phyloP scores from a whole-genome alignment of 805 yeast species.

The Cyberlindnera americana region DNA sequence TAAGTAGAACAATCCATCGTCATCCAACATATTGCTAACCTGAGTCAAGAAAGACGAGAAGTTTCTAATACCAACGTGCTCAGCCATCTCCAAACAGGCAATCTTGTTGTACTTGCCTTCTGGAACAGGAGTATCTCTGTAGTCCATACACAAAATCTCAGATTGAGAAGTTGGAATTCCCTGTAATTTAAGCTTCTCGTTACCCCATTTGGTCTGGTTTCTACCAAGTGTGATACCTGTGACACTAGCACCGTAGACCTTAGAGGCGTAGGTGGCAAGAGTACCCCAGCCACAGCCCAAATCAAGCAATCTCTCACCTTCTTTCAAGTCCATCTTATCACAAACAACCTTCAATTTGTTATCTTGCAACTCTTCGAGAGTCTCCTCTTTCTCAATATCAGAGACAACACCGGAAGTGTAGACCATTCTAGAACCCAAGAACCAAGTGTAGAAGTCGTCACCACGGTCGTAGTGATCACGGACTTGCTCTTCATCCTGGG shows the following conservation, averaged over 20 bases:
- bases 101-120: slow-evolving; percentile 73
- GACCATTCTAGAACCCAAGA: slow-evolving; percentile 91
- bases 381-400: slow-evolving; percentile 67
- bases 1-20: slow-evolving; percentile 82
- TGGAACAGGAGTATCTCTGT: slow-evolving; percentile 84
- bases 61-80: slow-evolving; percentile 91
- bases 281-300: slow-evolving; percentile 98
- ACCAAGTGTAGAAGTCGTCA: slow-evolving; percentile 92
- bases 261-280: slow-evolving; percentile 77
- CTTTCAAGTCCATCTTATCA: slow-evolving; percentile 71
- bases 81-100: slow-evolving; percentile 92
- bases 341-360: slow-evolving; percentile 85
- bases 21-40: slow-evolving; percentile 83
- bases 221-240: slow-evolving; percentile 89
- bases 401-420: slow-evolving; percentile 83
- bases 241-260: slow-evolving; percentile 77
- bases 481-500: slow-evolving; percentile 95
- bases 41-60: slow-evolving; percentile 72
- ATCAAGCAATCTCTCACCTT: slow-evolving; percentile 76
- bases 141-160: slow-evolving; percentile 75
- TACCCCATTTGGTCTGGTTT: slow-evolving; percentile 92
- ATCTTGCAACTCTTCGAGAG: slow-evolving; percentile 81
- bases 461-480: slow-evolving; percentile 96
- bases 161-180: slow-evolving; percentile 70
- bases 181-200: slow-evolving; percentile 59